Evolutionary conservation across 2,329 filamentous ascomycete genomes (phyloP), one percentile per base, ranked within the genome.

Genomic region (Blastomyces parvus): DNA sequence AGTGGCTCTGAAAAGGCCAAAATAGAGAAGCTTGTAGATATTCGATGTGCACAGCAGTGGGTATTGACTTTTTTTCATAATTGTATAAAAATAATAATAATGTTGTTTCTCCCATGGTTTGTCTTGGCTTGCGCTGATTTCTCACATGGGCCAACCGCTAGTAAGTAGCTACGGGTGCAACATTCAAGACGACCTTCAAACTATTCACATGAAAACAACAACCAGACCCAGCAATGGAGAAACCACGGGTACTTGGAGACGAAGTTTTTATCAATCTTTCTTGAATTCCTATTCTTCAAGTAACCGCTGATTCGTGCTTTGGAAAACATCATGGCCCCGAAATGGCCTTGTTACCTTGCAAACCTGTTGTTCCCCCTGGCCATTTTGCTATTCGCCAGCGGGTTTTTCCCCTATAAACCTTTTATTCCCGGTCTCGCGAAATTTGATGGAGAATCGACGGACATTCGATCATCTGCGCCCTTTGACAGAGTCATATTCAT

Each of bases 361-460:
- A 64, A 76, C 75, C 63, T 91, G 40, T 85, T 96, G 55, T 85
- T 96, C 56, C 89, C 90, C 2, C 72, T 88, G 62, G 87, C 91
- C 57, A 85, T 92, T 67, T 69, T 88, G 62, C 77, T 88, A 67
- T 97, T 97, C 75, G 92, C 90, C 33, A 85, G 86, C 40, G 93
- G 94, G 17, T 99, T 99, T 82, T 99, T 99, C 72, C 94, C 94
- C 8, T 97, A 97, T 78, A 99, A 99, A 73, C 91, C 94, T 2
- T 88, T 96, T 68, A 82, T 99, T 58, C 86, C 92, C 13, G 94
- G 94, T 3, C 79, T 96, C 57, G 92, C 94, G 11, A 79, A 83
- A 66, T 89, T 76, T 67, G 68, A 72, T 36, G 67, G 87, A 75
- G 82, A 85, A 66, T 73, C 83, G 36, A 77, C 80, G 57, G 85